Evolutionary conservation across 805 yeast genomes (phyloP).

Genomic region (Saccharomycopsis capsularis): DNA sequence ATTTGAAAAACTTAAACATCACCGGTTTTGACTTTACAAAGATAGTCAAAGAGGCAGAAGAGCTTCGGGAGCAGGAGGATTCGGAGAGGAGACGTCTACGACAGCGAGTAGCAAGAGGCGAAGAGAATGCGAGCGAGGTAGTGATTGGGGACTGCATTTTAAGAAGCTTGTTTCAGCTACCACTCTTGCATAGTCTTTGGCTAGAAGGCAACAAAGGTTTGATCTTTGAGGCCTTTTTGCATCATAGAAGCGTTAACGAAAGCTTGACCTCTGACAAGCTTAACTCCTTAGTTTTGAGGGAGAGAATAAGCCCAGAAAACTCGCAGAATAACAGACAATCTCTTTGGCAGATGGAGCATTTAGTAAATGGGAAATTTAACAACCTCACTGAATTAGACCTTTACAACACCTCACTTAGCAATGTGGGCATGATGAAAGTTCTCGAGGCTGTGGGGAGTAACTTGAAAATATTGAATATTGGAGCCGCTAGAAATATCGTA

Average conservation of each 20-base stretch:
- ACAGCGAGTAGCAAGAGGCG: neutral
- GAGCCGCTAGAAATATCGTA: constrained; percentile 1
- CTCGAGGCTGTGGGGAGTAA: neutral
- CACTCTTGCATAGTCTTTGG: constrained; percentile 7
- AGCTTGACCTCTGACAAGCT: neutral
- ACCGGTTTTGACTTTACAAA: constrained; percentile 12
- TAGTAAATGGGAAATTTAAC: too few species aligned
- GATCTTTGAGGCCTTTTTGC: constrained; percentile 3
- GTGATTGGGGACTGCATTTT: neutral
- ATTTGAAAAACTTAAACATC: constrained; percentile 10
- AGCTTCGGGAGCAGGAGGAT: neutral
- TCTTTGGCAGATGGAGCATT: neutral
- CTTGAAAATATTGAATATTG: constrained; percentile 10
- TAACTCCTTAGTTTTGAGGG: neutral
- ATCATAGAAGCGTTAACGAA: neutral
- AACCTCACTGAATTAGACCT: constrained; percentile 3
- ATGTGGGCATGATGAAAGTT: constrained; percentile 7
- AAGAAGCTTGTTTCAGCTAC: constrained; percentile 5
- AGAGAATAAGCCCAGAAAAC: neutral
- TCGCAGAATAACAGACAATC: neutral
- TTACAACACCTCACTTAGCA: constrained; percentile 3
- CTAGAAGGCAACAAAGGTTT: constrained; percentile 12
- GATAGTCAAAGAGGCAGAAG: neutral
- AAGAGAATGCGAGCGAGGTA: neutral
- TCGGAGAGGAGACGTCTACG: neutral